Conservation (phyloP, 495 filamentous ascomycete genomes). For the Aspergillus saccharolyticus region DNA sequence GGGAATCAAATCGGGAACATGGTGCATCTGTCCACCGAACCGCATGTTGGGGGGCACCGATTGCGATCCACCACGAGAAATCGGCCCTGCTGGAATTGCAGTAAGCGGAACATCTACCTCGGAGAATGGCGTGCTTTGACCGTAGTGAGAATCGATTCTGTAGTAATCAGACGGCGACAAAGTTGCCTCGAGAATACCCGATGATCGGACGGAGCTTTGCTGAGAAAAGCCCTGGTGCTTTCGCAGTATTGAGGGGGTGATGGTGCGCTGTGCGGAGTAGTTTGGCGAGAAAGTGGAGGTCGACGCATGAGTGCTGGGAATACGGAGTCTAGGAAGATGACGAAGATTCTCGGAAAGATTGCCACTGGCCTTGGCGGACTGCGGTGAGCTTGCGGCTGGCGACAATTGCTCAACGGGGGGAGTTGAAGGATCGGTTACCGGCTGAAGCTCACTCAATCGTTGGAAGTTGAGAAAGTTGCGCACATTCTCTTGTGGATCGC, state of each 20-base stretch:
- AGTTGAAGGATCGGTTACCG: slow-evolving; percentile 42
- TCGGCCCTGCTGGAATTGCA: slow-evolving; percentile 60
- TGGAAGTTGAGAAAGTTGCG: slow-evolving; percentile 78
- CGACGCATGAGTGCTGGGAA: slow-evolving; percentile 33
- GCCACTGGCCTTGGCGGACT: neutral
- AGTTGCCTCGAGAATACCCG: slow-evolving; percentile 41
- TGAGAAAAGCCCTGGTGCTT: too few species aligned
- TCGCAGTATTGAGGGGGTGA: slow-evolving; percentile 12
- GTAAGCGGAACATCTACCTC: slow-evolving; percentile 88
- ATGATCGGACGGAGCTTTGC: too few species aligned
- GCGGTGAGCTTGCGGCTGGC: neutral
- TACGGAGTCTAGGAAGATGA: slow-evolving; percentile 52
- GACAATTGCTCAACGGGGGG: slow-evolving; percentile 4
- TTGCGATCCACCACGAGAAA: slow-evolving; percentile 69
- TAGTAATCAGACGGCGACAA: slow-evolving; percentile 26
- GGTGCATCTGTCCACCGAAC: slow-evolving; percentile 25
- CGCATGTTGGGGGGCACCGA: slow-evolving; percentile 93
- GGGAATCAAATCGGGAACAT: slow-evolving; percentile 10
- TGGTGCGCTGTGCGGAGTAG: slow-evolving; percentile 12
- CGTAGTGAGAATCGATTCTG: slow-evolving; percentile 45
- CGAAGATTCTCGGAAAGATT: slow-evolving; percentile 32
- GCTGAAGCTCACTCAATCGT: slow-evolving; percentile 48
- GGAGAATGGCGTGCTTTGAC: slow-evolving; percentile 75
- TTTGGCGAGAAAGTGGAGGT: too few species aligned
- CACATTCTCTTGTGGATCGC: slow-evolving; percentile 83